Evolutionary conservation across 2,329 filamentous ascomycete species (phyloP).

Genomic region (Davidsoniella neocaledoniae): DNA sequence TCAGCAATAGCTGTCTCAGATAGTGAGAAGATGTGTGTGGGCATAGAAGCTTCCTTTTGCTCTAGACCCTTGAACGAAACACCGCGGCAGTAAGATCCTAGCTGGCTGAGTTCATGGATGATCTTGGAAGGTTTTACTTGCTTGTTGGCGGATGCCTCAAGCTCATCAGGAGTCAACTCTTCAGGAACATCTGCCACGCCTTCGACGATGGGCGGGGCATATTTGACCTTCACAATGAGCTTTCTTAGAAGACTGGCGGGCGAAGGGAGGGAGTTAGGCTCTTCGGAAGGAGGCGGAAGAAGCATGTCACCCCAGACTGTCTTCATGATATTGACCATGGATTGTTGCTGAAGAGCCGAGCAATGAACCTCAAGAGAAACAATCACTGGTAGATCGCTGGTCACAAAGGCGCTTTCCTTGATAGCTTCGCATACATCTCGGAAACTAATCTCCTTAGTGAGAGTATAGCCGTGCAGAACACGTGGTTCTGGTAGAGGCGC

Average conservation of each 20-base stretch:
- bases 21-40: constrained; percentile 52
- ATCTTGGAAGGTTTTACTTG: constrained; percentile 42
- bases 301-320: constrained; percentile 64
- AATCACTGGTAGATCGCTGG: constrained; percentile 68
- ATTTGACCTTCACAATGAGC: constrained; percentile 74
- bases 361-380: constrained; percentile 91
- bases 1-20: constrained; percentile 48
- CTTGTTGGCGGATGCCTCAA: constrained; percentile 23
- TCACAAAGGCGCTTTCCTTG: constrained; percentile 58
- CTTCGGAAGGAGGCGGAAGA: constrained; percentile 35
- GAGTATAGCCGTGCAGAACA: constrained; percentile 75
- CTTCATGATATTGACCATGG: constrained; percentile 86
- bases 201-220: constrained; percentile 28
- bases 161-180: constrained; percentile 22
- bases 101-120: constrained; percentile 52
- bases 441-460: constrained; percentile 79
- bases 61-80: constrained; percentile 67
- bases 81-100: constrained; percentile 71
- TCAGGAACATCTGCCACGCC: constrained; percentile 17
- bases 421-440: constrained; percentile 72
- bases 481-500: constrained; percentile 44
- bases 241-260: constrained; percentile 56
- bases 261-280: constrained; percentile 40
- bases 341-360: constrained; percentile 58
- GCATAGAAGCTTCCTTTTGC: constrained; percentile 52